Evolutionary conservation across 768 basidiomycete genomes (phyloP).

Genomic region (Postia placenta): DNA sequence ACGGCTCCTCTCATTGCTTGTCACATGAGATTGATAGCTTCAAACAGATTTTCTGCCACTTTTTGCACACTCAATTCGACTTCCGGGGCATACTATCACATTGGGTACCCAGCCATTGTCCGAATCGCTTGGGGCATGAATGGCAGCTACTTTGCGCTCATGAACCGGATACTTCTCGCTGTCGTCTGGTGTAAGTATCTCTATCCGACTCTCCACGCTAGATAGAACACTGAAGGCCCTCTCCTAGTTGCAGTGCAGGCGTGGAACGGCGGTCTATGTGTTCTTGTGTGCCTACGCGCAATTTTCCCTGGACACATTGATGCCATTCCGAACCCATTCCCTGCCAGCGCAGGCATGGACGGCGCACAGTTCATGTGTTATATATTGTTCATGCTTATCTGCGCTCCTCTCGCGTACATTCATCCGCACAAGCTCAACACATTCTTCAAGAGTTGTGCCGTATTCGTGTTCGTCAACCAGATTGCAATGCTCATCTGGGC

Average conservation of each 20-base stretch:
- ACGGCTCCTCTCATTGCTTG: conserved; percentile 7
- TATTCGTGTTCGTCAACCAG: conserved; percentile 10
- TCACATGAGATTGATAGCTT: too few relatives aligned
- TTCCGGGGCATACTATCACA: conserved; percentile 16
- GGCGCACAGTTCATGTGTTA: conserved; percentile 9
- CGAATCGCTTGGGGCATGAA: conserved; percentile 14
- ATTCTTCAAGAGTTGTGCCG: conserved; percentile 16
- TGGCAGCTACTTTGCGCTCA: conserved; percentile 16
- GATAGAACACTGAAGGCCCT: background rate
- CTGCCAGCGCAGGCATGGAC: conserved; percentile 13
- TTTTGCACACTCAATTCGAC: conserved; percentile 10
- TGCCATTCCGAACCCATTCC: conserved; percentile 11
- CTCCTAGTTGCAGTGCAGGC: conserved; percentile 1
- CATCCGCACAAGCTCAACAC: conserved; percentile 17
- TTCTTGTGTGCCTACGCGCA: conserved; percentile 12
- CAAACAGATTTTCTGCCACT: background rate
- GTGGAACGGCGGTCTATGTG: conserved; percentile 5
- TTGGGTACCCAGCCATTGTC: conserved; percentile 14
- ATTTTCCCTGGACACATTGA: conserved; percentile 16
- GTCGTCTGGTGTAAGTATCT: conserved; percentile 18
- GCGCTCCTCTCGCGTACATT: conserved; percentile 17
- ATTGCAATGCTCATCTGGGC: conserved; percentile 16
- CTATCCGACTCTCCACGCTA: background rate
- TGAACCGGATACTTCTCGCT: conserved; percentile 15
- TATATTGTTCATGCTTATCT: conserved; percentile 10